phyloP scores from a whole-genome alignment of 2,329 filamentous ascomycete species.

The Monascus ruber region DNA sequence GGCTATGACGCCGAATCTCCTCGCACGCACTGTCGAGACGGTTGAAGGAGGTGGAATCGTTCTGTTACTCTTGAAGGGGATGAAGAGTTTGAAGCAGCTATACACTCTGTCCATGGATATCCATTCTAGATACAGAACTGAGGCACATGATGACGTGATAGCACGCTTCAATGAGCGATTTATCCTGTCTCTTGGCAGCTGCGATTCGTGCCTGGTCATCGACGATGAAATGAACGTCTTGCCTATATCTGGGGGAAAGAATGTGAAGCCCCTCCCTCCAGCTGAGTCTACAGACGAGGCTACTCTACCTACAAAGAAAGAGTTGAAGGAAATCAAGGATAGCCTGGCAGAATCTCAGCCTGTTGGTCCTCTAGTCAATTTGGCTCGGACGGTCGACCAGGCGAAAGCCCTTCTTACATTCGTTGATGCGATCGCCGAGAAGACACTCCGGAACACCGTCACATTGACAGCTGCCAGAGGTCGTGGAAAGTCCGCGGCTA shows the following conservation, averaged over 20 bases:
- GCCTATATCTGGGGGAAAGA: conserved; percentile 90
- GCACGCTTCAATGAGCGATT: conserved; percentile 97
- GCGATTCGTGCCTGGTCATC: conserved; percentile 86
- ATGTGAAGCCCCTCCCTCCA: conserved; percentile 69
- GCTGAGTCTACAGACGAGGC: conserved; percentile 62
- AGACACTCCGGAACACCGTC: conserved; percentile 87
- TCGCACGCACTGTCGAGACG: conserved; percentile 91
- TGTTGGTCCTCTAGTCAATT: conserved; percentile 68
- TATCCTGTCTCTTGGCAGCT: conserved; percentile 87
- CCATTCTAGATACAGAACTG: conserved; percentile 89
- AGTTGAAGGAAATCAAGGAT: conserved; percentile 80
- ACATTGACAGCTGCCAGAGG: conserved; percentile 87
- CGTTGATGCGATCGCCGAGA: conserved; percentile 90
- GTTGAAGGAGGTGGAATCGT: conserved; percentile 94
- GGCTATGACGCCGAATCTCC: conserved; percentile 89
- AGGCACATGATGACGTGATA: conserved; percentile 88
- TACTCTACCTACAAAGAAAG: conserved; percentile 56
- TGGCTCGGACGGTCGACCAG: conserved; percentile 87
- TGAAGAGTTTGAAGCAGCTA: conserved; percentile 93
- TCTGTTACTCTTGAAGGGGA: conserved; percentile 81
- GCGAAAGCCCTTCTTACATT: conserved; percentile 96
- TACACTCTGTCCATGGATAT: conserved; percentile 98
- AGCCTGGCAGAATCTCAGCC: conserved; percentile 74
- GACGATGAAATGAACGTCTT: conserved; percentile 97
- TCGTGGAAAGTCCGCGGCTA: conserved; percentile 89